phyloP scores from a whole-genome alignment of 768 basidiomycete species.

The Tulasnella sp. region DNA sequence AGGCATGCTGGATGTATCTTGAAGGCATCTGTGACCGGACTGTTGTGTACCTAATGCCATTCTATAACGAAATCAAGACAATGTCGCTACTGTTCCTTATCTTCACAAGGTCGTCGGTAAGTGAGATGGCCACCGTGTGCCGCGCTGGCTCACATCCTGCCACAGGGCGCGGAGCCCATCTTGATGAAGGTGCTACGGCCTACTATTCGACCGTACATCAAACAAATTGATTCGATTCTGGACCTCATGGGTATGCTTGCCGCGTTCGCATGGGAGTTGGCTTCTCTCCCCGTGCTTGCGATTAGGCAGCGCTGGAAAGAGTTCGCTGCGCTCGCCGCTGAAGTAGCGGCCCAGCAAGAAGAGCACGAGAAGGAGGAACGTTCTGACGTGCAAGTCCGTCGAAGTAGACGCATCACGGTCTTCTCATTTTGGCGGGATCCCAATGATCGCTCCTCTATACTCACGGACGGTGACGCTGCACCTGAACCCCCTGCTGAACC shows the following conservation, averaged over 20 bases:
- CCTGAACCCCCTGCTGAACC: neutral
- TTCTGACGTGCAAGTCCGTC: neutral
- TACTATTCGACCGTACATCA: constrained; percentile 57
- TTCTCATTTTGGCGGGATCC: constrained; percentile 12
- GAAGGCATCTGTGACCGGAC: constrained; percentile 54
- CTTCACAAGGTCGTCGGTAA: constrained; percentile 10
- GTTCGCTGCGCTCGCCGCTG: neutral
- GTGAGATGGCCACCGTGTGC: neutral
- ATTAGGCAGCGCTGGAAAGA: neutral
- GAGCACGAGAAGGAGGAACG: neutral
- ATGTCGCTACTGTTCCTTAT: constrained; percentile 38
- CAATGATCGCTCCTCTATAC: neutral
- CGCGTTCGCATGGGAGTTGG: constrained; percentile 7
- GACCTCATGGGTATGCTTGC: constrained; percentile 30
- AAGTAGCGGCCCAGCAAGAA: neutral
- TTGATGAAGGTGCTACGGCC: constrained; percentile 73
- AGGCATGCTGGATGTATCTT: constrained; percentile 58
- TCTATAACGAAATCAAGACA: constrained; percentile 74
- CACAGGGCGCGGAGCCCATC: constrained; percentile 73
- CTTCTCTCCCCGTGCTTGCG: neutral
- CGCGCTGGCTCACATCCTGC: neutral
- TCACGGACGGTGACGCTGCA: neutral
- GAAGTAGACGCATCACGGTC: constrained; percentile 1
- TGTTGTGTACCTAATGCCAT: constrained; percentile 61
- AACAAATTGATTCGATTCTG: constrained; percentile 49